Conservation (phyloP, 768 basidiomycete genomes). For the Termitomyces sp. region DNA sequence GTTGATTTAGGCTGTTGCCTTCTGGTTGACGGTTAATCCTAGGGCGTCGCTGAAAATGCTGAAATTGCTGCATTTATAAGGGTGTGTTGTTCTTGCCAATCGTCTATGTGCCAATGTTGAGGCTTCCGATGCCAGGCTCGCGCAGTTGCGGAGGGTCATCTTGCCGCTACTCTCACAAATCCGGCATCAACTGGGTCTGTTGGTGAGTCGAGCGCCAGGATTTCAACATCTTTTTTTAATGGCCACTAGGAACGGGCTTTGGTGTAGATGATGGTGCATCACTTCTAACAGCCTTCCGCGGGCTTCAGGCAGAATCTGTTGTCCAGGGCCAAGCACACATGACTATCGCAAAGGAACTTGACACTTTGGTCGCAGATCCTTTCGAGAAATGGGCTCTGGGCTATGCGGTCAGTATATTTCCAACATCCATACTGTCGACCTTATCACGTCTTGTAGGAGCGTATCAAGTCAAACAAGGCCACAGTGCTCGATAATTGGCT, state of each 20-base stretch:
- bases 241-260: slow-evolving; percentile 53
- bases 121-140: slow-evolving; percentile 50
- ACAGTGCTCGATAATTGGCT: slow-evolving; percentile 64
- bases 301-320: slow-evolving; percentile 67
- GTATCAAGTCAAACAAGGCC: slow-evolving; percentile 51
- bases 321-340: slow-evolving; percentile 73
- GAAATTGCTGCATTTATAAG: slow-evolving; percentile 80
- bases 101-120: not conserved
- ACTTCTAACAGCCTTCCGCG: slow-evolving; percentile 70
- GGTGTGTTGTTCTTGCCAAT: slow-evolving; percentile 36
- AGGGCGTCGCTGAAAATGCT: slow-evolving; percentile 82
- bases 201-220: slow-evolving; percentile 26
- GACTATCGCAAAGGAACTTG: slow-evolving; percentile 68
- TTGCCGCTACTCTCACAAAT: slow-evolving; percentile 53
- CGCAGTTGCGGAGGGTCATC: slow-evolving; percentile 42
- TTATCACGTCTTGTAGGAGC: slow-evolving; percentile 36
- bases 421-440: slow-evolving; percentile 9
- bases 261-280: slow-evolving; percentile 82
- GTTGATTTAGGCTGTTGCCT: not conserved
- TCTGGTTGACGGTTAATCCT: slow-evolving; percentile 3
- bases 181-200: slow-evolving; percentile 42
- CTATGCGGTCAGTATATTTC: slow-evolving; percentile 49
- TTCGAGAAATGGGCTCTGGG: slow-evolving; percentile 75
- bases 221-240: not conserved
- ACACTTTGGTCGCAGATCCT: slow-evolving; percentile 69